phyloP scores from a whole-genome alignment of 768 basidiomycete genomes.

The Scleroderma bovista region DNA sequence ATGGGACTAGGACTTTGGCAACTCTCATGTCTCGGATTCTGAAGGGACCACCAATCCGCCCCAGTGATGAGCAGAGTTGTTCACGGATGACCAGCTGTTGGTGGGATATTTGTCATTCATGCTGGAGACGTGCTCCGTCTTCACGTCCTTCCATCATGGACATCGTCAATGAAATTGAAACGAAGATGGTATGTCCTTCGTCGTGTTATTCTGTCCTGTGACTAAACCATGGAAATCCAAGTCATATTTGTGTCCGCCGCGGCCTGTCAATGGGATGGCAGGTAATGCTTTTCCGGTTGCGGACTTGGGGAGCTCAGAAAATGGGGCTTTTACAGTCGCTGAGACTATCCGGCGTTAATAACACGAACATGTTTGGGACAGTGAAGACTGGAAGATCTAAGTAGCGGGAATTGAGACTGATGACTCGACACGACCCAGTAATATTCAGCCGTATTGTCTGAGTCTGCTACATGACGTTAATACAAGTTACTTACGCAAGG shows the following conservation, averaged over 20 bases:
- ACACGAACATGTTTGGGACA: no score
- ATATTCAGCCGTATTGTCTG: no score
- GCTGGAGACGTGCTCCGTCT: neutral
- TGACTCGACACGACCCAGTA: no score
- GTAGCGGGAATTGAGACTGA: no score
- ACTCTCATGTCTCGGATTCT: neutral
- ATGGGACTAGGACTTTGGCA: neutral
- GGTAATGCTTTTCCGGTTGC: neutral
- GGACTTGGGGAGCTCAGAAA: no score
- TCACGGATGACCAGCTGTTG: neutral
- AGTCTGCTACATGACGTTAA: no score
- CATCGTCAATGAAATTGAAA: neutral
- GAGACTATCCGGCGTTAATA: no score
- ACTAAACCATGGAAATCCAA: neutral
- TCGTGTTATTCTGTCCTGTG: neutral
- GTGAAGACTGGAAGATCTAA: no score
- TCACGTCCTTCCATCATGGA: neutral
- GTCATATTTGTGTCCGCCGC: neutral
- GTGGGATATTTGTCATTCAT: neutral
- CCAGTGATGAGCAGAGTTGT: neutral
- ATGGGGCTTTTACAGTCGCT: no score
- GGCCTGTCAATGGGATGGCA: neutral
- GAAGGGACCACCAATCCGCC: neutral
- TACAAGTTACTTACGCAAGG: no score
- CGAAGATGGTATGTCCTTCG: neutral